Conservation (phyloP, 768 basidiomycete genomes). For the Auricularia sp. region DNA sequence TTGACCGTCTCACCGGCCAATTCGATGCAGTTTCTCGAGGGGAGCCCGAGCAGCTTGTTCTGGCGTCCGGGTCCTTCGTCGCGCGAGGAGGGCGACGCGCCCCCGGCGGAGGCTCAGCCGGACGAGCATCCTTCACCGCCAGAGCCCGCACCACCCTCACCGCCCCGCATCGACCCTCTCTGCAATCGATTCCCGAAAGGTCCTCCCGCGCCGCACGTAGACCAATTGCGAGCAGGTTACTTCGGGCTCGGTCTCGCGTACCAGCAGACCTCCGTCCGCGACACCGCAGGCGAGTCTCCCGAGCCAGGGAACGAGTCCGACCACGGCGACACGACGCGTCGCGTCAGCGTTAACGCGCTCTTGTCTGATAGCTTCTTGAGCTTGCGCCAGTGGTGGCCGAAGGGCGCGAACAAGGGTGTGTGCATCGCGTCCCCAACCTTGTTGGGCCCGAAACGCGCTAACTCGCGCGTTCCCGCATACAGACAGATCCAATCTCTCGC, state of each 20-base stretch:
- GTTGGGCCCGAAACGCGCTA: neutral
- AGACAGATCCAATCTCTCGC: neutral
- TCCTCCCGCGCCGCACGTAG: neutral
- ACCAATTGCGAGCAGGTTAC: neutral
- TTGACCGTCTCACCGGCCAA: neutral
- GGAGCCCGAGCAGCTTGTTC: neutral
- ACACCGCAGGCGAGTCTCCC: neutral
- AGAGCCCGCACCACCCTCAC: neutral
- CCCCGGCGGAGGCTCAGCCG: neutral
- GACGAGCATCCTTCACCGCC: neutral
- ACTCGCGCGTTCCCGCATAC: neutral
- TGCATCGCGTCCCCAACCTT: neutral
- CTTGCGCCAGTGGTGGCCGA: neutral
- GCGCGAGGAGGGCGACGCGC: neutral
- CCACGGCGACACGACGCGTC: neutral
- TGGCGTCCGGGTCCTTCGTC: neutral
- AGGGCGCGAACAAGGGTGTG: neutral
- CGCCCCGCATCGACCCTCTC: neutral
- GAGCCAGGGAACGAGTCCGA: neutral
- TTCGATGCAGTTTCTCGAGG: neutral
- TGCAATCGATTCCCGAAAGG: neutral
- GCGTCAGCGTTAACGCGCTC: neutral
- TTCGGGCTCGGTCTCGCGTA: neutral
- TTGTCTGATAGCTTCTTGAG: neutral
- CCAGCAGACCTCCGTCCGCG: neutral